These are phyloP conservation scores for Thermochaetoides thermophila DNA, from an alignment of 495 filamentous ascomycete species.

Conservation along the genomic window DNA sequence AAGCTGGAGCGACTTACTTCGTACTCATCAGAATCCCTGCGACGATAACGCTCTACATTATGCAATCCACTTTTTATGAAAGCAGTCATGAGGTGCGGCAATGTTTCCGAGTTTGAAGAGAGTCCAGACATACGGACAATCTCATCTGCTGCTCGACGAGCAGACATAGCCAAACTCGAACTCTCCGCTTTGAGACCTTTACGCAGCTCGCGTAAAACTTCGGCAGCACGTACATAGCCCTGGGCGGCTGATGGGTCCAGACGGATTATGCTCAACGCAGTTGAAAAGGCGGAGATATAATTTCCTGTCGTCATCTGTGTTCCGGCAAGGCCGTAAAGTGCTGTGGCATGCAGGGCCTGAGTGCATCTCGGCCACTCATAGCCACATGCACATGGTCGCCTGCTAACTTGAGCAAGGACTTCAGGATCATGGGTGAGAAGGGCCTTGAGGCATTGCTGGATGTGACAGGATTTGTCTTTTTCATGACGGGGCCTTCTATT, in stretches of 20 bases:
- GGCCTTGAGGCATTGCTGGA: slow-evolving; percentile 9
- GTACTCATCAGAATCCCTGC: no score
- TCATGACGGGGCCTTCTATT: slow-evolving; percentile 5
- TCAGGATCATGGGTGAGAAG: slow-evolving; percentile 4
- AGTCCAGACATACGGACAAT: no score
- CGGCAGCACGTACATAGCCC: slow-evolving; percentile 18
- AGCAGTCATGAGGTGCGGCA: slow-evolving; percentile 1
- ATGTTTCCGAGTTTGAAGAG: no score
- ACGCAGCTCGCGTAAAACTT: slow-evolving; percentile 9
- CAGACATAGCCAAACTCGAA: background rate
- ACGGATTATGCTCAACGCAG: slow-evolving; percentile 13
- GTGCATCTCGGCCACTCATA: slow-evolving; percentile 13
- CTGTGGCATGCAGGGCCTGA: slow-evolving; percentile 6
- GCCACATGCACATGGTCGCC: slow-evolving; percentile 11
- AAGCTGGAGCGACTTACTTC: slow-evolving; percentile 7
- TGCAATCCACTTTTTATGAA: slow-evolving; percentile 10
- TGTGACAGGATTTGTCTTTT: slow-evolving; percentile 16
- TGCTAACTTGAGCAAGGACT: slow-evolving; percentile 3
- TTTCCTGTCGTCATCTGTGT: slow-evolving; percentile 7
- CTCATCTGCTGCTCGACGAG: no score
- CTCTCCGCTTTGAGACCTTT: background rate
- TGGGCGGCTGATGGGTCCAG: slow-evolving; percentile 10
- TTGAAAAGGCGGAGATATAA: slow-evolving; percentile 12
- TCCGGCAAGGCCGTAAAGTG: slow-evolving; percentile 11
- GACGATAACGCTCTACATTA: slow-evolving; percentile 4